A percentile compares a stretch with the other conserved stretches of the same genome.
Evolutionary conservation across 1,284 basidiomycete genomes (phyloP).

Genomic region (Ceratobasidium sp.): DNA sequence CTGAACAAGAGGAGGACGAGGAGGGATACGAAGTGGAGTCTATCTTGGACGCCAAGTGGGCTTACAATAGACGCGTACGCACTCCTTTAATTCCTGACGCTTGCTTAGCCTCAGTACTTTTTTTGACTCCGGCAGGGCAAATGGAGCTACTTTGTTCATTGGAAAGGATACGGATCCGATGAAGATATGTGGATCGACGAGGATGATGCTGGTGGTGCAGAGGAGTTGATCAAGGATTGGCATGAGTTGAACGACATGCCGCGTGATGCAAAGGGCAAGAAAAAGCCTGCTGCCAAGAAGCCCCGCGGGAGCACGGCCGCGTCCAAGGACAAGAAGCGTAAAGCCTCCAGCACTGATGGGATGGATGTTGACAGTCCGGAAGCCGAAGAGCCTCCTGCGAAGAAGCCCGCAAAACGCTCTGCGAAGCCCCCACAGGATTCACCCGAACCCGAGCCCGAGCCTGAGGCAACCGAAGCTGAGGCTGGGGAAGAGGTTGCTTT

Average conservation of each 20-base stretch:
- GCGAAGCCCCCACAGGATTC: slow-evolving; percentile 3
- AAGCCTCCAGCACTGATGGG: slow-evolving; percentile 20
- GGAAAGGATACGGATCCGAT: slow-evolving; percentile 37
- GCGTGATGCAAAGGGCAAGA: slow-evolving; percentile 36
- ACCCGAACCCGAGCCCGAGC: slow-evolving; percentile 9
- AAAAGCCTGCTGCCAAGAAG: slow-evolving; percentile 16
- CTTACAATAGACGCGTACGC: slow-evolving; percentile 23
- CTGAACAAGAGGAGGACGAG: slow-evolving; percentile 31
- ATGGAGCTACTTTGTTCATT: slow-evolving; percentile 43
- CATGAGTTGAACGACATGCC: slow-evolving; percentile 22
- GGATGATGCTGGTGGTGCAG: slow-evolving; percentile 30
- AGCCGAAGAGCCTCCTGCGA: slow-evolving; percentile 24
- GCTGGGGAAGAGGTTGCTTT: not conserved
- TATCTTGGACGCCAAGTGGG: slow-evolving; percentile 30
- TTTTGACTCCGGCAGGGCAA: not conserved
- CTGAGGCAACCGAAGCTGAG: not conserved
- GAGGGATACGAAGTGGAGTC: slow-evolving; percentile 35
- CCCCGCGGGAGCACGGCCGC: not conserved
- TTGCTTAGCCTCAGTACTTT: not conserved
- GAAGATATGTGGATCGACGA: slow-evolving; percentile 37
- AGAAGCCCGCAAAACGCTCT: slow-evolving; percentile 15
- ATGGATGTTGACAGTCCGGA: slow-evolving; percentile 36
- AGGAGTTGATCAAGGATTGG: slow-evolving; percentile 24
- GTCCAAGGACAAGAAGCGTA: slow-evolving; percentile 36
- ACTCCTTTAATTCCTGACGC: not conserved